These are phyloP conservation scores for Clavispora carvajalis DNA, from an alignment of 805 yeast species.

Conservation along the genomic window DNA sequence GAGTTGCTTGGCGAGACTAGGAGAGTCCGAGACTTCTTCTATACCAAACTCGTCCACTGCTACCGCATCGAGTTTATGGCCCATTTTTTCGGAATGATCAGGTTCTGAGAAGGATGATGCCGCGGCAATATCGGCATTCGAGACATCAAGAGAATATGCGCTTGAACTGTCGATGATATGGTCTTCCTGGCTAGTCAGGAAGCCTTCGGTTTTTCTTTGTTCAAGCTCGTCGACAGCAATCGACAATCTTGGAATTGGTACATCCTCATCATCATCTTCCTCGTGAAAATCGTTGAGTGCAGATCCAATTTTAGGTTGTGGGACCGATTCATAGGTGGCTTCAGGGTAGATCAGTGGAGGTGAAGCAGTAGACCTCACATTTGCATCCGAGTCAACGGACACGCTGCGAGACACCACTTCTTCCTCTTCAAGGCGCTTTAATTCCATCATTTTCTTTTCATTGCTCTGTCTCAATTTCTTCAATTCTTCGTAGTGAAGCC, in stretches of 20 bases:
- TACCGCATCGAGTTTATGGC: too few species aligned
- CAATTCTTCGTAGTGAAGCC: constrained; percentile 32
- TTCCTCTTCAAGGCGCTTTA: constrained; percentile 12
- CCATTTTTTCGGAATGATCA: background rate
- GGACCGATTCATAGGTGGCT: background rate
- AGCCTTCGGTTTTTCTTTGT: constrained; percentile 5
- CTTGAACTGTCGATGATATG: constrained; percentile 1
- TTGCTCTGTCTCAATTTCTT: constrained; percentile 23
- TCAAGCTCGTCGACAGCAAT: constrained; percentile 22
- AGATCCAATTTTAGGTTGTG: background rate
- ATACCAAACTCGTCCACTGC: constrained; percentile 23
- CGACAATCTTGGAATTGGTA: constrained; percentile 15
- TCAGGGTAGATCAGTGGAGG: constrained; percentile 1
- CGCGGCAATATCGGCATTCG: background rate
- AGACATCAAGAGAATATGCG: constrained; percentile 1
- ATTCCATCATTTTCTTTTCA: constrained; percentile 21
- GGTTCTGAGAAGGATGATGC: background rate
- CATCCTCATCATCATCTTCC: constrained; percentile 18
- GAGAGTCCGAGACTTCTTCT: constrained; percentile 21
- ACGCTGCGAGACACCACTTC: constrained; percentile 3
- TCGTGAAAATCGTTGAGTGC: background rate
- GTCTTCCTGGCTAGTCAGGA: background rate
- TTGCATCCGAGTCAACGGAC: background rate
- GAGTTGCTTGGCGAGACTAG: constrained; percentile 19
- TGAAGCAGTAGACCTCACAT: background rate